Percentiles rank a stretch among this genome's conserved stretches.
Conservation (phyloP, 345 rosid genomes). For the Hibiscus tridactylites region DNA sequence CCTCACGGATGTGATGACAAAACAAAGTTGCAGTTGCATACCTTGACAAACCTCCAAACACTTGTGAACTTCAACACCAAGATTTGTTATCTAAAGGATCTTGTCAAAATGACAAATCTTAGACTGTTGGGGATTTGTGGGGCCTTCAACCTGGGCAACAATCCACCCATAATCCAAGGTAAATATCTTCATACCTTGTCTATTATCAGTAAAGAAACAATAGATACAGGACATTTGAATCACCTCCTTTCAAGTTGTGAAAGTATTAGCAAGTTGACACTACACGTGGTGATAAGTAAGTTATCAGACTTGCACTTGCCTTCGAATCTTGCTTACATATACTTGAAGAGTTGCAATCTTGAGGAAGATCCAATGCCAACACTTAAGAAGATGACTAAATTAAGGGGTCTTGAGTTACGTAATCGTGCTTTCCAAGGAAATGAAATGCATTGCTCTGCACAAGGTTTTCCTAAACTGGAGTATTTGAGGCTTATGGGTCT, state of each 20-base stretch:
- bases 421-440: neutral
- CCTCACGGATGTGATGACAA: neutral
- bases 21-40: neutral
- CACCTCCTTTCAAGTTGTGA: neutral
- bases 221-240: neutral
- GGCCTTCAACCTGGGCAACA: neutral
- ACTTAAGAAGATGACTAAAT: neutral
- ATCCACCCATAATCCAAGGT: neutral
- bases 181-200: neutral
- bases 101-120: neutral
- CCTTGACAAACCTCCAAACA: neutral
- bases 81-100: neutral
- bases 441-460: slow-evolving; percentile 11
- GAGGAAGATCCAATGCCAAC: neutral
- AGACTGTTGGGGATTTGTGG: neutral
- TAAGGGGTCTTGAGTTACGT: neutral
- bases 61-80: neutral
- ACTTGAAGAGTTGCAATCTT: neutral
- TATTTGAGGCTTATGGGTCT: neutral
- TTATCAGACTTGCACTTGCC: neutral
- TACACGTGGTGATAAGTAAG: neutral
- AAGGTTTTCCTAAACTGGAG: slow-evolving; percentile 15
- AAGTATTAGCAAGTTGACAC: neutral
- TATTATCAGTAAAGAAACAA: too few relatives aligned
- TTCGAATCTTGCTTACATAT: neutral